A percentile compares a stretch with the other conserved stretches of the same genome.
Conservation (phyloP, 371 early-diverging fungal species). For the Mortierella sp. region DNA sequence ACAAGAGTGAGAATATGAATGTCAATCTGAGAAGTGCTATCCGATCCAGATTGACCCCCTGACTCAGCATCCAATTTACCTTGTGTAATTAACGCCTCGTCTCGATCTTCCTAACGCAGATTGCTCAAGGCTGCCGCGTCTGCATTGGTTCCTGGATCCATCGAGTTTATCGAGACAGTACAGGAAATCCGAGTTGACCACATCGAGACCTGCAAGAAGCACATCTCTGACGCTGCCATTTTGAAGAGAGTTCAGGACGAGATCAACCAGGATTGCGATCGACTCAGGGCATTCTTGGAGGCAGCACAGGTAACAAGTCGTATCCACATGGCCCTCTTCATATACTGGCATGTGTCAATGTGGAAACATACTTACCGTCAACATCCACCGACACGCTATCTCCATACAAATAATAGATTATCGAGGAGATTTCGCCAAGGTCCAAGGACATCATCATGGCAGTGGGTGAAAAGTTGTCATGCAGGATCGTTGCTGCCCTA, state of each 20-base stretch:
- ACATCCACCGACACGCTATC: not conserved
- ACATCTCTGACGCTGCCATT: conserved; percentile 68
- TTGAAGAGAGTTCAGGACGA: conserved; percentile 67
- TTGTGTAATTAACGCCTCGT: not conserved
- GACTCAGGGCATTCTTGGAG: conserved; percentile 87
- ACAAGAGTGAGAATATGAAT: no score
- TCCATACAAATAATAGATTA: conserved; percentile 66
- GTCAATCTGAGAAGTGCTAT: not conserved
- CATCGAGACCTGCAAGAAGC: conserved; percentile 75
- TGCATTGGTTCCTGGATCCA: conserved; percentile 43
- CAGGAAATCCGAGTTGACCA: conserved; percentile 87
- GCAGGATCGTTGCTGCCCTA: conserved; percentile 89
- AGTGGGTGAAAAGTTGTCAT: conserved; percentile 94
- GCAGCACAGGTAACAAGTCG: conserved; percentile 85
- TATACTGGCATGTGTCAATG: not conserved
- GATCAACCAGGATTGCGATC: conserved; percentile 81
- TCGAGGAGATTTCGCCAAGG: conserved; percentile 96
- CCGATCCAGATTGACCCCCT: not conserved
- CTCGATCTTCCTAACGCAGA: conserved; percentile 8
- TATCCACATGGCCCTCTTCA: not conserved
- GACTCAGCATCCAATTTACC: not conserved
- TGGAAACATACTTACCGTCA: not conserved
- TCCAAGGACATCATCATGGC: conserved; percentile 96
- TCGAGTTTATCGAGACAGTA: conserved; percentile 74
- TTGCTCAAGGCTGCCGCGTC: conserved; percentile 51